Percentiles rank a stretch among this genome's conserved stretches.
Conservation (phyloP, 257 asterid species). For the Pogostemon cablin region DNA sequence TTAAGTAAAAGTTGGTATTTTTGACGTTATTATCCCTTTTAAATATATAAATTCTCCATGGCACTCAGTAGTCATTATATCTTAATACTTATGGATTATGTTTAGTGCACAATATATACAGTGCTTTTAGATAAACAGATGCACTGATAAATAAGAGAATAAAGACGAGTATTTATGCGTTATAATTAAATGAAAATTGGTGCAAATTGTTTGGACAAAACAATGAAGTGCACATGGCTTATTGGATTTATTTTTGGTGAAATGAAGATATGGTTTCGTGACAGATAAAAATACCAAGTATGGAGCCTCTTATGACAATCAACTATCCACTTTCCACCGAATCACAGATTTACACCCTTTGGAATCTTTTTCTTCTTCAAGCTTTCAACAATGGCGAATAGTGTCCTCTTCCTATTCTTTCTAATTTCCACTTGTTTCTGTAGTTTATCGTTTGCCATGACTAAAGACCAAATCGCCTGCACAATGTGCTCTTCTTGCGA, state of each 20-base stretch:
- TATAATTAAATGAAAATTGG: no score
- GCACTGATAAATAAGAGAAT: no score
- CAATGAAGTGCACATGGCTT: slow-evolving; percentile 15
- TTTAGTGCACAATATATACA: no score
- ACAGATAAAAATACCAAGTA: slow-evolving; percentile 26
- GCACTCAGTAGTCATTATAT: no score
- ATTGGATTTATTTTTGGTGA: not conserved
- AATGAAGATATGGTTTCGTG: slow-evolving; percentile 37
- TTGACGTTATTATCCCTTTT: no score
- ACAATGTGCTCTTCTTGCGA: slow-evolving; percentile 70
- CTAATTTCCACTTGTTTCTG: slow-evolving; percentile 26
- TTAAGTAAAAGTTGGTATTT: no score
- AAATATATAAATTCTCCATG: no score
- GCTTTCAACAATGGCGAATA: slow-evolving; percentile 38
- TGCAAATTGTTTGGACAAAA: not conserved
- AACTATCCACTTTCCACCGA: slow-evolving; percentile 26
- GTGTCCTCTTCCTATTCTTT: slow-evolving; percentile 31
- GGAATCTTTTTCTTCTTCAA: slow-evolving; percentile 2
- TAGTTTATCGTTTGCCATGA: slow-evolving; percentile 36
- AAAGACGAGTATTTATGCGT: no score
- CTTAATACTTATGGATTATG: no score
- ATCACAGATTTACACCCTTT: not conserved
- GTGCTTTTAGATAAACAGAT: no score
- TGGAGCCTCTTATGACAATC: slow-evolving; percentile 41
- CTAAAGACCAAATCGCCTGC: slow-evolving; percentile 63